Evolutionary conservation across 164 flowering plant genomes (phyloP), one percentile per base, ranked within the genome.

Genomic region (Kalanchoe fedtschenkoi): DNA sequence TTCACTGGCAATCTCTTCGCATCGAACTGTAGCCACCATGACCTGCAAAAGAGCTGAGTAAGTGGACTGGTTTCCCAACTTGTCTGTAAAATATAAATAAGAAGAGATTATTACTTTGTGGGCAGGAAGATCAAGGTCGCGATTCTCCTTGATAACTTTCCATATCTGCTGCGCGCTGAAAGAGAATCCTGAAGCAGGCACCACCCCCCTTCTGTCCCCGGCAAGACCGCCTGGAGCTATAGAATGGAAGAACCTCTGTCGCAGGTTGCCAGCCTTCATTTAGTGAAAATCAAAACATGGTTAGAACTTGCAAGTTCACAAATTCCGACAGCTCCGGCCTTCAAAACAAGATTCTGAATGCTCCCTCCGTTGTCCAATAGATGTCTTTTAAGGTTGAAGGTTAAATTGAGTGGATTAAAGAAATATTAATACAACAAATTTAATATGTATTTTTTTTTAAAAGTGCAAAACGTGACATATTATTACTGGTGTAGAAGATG

Each of bases 191-290:
- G 99, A 88, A 61, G 97, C 95, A 72, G 99, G 99, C 62, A 95
- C 97, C 14, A 87, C 99, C 51, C 77, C 97, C 42, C 83, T 79
- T 34, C 99, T 79, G 73, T 95, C 99, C 67, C 99, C 99, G 68
- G 99, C 99, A 76, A 95, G 97, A 37, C 99, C 99, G 63, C 99
- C 99, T 65, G 97, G 99, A 51, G 95, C 90, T 61, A 89, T 95
- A 63, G 99, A 95, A 71, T 91, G 91, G 71, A 71, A 78, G 77
- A 95, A 95, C 39, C 85, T 73, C 77, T 88, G 87, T 71, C 93
- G 83, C 62, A 95, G 75, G 73, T 68, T 73, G 37, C 86, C 88
- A 69, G 91, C 99, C 99, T 93, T 63, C 69, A 75, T 63, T n/a
- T 64, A 54, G 17, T 13, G 13, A 58, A 58, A 51, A 51, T n/a